Percentiles rank a stretch among this genome's conserved stretches.
Conservation (phyloP, 176 grass and related monocot genomes). For the Carex cristatella region DNA sequence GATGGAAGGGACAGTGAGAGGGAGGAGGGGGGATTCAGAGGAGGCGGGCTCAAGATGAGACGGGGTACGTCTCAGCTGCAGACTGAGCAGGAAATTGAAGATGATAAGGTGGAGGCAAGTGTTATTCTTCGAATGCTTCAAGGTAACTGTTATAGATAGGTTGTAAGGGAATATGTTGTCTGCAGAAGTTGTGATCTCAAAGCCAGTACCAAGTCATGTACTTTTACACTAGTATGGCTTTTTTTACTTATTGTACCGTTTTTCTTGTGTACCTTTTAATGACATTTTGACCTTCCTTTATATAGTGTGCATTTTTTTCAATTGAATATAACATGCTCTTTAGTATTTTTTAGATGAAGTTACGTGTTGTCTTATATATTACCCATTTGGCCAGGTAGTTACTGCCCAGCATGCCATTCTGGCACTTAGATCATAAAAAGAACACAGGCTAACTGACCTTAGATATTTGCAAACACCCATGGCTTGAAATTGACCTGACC, state of each 20-base stretch:
- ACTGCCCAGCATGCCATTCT: not conserved
- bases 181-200: not conserved
- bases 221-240: not conserved
- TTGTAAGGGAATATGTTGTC: conserved; percentile 8
- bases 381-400: not conserved
- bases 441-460: not conserved
- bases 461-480: not conserved
- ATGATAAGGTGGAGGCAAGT: conserved; percentile 75
- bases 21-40: conserved; percentile 46
- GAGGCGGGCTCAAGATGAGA: conserved; percentile 87
- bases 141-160: conserved; percentile 41
- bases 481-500: not conserved
- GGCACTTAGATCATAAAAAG: not conserved
- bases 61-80: conserved; percentile 50
- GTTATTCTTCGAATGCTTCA: conserved; percentile 73
- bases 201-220: not conserved
- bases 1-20: conserved; percentile 47
- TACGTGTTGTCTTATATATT: not conserved
- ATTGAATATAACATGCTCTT: not conserved
- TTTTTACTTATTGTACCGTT: not conserved
- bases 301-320: not conserved
- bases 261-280: not conserved
- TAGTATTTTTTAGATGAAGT: not conserved
- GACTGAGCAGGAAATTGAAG: conserved; percentile 79
- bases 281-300: not conserved